Base-by-base conservation (phyloP, 331 rosid genomes). In the Acacia pycnantha region DNA sequence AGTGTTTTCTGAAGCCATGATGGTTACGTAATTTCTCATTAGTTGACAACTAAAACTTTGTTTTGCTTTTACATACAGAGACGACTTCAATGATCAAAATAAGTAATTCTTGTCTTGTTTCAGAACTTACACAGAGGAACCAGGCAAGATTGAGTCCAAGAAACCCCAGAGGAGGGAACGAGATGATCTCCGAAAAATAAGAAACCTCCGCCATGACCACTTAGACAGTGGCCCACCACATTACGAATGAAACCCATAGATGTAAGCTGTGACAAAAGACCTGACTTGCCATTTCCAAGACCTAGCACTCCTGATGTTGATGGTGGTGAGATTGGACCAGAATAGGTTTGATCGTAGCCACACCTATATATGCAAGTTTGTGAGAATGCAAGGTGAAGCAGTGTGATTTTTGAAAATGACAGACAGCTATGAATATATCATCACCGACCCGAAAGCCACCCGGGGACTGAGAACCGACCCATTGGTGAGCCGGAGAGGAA, bases 211-310 rank as follows among this genome's bases (percentile, higher is more conserved):
- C 92, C 97, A 76, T 43, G 48, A 1, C 79, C 81, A 61, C 94
- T 89, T 7, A 95, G 78, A 88, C 98, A 95, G 75, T 95, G 98
- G 53, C 97, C 97, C 1, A 89, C 85, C 6, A 93, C 93, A 27
- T 89, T 90, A 67, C 85, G 83, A 27, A 84, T 74, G 8, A 88
- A 27, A 37, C 98, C 97, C 31, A 43, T 44, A 53, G 62, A 72
- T 33, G 41, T 21, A 37, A 95, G 90, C 78, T 95, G 98, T 4
- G 96, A 87, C 76, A 90, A 24, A 72, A 95, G 64, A 84, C 95
- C 79, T 76, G 83, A 70, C 81, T 83, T 88, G 43, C 98, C 98
- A 44, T 61, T 79, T 33, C 97, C 98, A 46, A 95, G 96, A 76
- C 98, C 98, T n/a, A 95, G 85, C 26, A 95, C 94, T 46, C 98